These are phyloP conservation scores for Magnaporthiopsis poae DNA, from an alignment of 2,329 filamentous ascomycete species.

Conservation along the genomic window DNA sequence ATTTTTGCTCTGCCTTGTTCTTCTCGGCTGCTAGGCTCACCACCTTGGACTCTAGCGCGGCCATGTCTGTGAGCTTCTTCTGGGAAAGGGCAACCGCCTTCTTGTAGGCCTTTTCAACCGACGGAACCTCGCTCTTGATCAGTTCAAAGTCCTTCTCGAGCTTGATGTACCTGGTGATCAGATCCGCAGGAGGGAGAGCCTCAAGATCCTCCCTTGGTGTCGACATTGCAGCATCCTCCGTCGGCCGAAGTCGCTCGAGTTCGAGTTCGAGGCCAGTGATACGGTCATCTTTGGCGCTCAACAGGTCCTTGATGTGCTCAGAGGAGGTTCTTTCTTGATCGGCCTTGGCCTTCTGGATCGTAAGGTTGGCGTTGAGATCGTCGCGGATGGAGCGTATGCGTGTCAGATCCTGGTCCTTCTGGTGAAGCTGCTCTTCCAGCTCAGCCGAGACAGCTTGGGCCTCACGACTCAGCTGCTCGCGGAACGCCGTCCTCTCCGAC, in stretches of 20 bases:
- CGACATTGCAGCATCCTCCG: constrained; percentile 36
- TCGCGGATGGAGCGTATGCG: constrained; percentile 77
- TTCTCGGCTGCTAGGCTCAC: constrained; percentile 73
- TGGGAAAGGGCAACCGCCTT: constrained; percentile 75
- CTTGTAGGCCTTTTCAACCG: constrained; percentile 84
- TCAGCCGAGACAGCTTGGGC: constrained; percentile 62
- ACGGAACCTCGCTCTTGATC: constrained; percentile 77
- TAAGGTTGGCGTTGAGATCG: constrained; percentile 72
- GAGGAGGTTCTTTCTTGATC: constrained; percentile 63
- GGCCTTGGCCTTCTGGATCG: constrained; percentile 66
- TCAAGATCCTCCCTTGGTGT: constrained; percentile 41
- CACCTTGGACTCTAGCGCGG: constrained; percentile 67
- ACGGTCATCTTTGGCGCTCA: constrained; percentile 66
- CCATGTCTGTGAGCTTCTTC: constrained; percentile 75
- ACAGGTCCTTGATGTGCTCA: constrained; percentile 69
- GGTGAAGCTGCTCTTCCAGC: constrained; percentile 69
- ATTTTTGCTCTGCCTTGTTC: constrained; percentile 93
- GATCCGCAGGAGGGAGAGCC: constrained; percentile 55
- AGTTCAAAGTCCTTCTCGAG: constrained; percentile 72
- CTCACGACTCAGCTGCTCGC: constrained; percentile 72
- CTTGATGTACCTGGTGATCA: constrained; percentile 63
- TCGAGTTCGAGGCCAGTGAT: constrained; percentile 77
- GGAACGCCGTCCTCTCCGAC: constrained; percentile 73
- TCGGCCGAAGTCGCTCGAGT: constrained; percentile 56
- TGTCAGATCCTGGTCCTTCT: constrained; percentile 73